Percentiles rank a stretch among this genome's conserved stretches.
Evolutionary conservation across 1,284 basidiomycete genomes (phyloP).

Genomic region (Melampsora larici-populina): DNA sequence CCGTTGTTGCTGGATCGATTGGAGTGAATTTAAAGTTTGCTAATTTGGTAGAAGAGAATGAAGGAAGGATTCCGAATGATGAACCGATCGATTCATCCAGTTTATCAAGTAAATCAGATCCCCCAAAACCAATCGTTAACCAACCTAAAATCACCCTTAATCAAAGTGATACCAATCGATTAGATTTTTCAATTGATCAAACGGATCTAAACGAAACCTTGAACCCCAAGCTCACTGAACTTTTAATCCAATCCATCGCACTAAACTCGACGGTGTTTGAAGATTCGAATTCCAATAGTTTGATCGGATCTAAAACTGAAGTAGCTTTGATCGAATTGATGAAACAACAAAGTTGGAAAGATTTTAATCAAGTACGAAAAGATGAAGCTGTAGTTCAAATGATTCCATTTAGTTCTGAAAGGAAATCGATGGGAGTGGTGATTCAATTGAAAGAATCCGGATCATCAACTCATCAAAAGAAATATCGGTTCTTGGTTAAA

Average conservation of each 20-base stretch:
- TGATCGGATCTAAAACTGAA: slow-evolving; percentile 55
- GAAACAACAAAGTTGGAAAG: slow-evolving; percentile 76
- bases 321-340: slow-evolving; percentile 62
- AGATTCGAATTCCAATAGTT: slow-evolving; percentile 42
- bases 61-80: slow-evolving; percentile 69
- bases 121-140: slow-evolving; percentile 5
- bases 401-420: slow-evolving; percentile 55
- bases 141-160: slow-evolving; percentile 14
- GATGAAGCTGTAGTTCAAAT: slow-evolving; percentile 51
- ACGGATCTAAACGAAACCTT: slow-evolving; percentile 2
- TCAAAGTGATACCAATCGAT: slow-evolving; percentile 27
- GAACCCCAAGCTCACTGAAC: slow-evolving; percentile 12
- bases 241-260: slow-evolving; percentile 45
- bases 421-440: slow-evolving; percentile 56
- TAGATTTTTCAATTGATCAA: slow-evolving; percentile 44
- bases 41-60: slow-evolving; percentile 70
- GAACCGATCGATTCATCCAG: not conserved
- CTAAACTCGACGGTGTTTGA: slow-evolving; percentile 46
- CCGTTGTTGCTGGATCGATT: slow-evolving; percentile 46
- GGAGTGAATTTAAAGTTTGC: slow-evolving; percentile 86
- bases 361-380: slow-evolving; percentile 54
- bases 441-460: slow-evolving; percentile 48
- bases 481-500: slow-evolving; percentile 53
- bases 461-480: slow-evolving; percentile 23
- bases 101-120: not conserved